Base-by-base conservation (phyloP, 1,139 yeast species). In the Trichomonascaceae sp. region DNA sequence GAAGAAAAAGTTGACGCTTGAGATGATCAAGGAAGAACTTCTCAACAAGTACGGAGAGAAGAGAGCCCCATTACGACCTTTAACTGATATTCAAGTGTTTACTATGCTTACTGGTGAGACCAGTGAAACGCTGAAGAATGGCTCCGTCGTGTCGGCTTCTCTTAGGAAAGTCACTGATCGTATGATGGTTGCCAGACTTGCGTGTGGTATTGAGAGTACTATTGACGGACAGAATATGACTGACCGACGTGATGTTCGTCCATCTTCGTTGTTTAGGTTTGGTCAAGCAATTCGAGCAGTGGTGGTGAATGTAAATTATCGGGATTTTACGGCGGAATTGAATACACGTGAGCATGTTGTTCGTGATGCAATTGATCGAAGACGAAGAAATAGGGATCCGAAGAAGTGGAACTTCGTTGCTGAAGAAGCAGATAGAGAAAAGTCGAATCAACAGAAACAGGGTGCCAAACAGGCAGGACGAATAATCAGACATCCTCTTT, bases 201-300 rank as follows among this genome's bases (percentile, higher is more conserved):
- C 95, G 43, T 85, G 91, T 20, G 85, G 87, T 52, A 80, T 95
- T 49, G 84, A 79, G 52, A 95, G 96, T 56, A 78, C 79, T 58
- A 82, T 89, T 36, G 73, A 77, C 51, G 83, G 87, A 53, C 84
- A 83, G 55, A 78, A 82, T 47, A 81, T 83, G 63, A 76, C 85
- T 54, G 87, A 87, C 54, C 79, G 78, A 50, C 78, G 79, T 45
- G 72, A 70, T 53, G 70, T 72, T 51, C 70, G 75, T 30, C 74
- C 79, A 2, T 72, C 73, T 49, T 75, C 76, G 9, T 70, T 79
- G 50, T 83, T 76, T 63, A 78, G 75, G 53, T 75, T 74, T 43
- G 95, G 95, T 2, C 96, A 88, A 69, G 93, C 96, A 0, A 83
- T 90, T 27, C 95, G 86, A 61, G 96, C 93, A 0, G 91, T 84